Evolutionary conservation across 331 rosid genomes (phyloP).

Genomic region (Malus hybrid): DNA sequence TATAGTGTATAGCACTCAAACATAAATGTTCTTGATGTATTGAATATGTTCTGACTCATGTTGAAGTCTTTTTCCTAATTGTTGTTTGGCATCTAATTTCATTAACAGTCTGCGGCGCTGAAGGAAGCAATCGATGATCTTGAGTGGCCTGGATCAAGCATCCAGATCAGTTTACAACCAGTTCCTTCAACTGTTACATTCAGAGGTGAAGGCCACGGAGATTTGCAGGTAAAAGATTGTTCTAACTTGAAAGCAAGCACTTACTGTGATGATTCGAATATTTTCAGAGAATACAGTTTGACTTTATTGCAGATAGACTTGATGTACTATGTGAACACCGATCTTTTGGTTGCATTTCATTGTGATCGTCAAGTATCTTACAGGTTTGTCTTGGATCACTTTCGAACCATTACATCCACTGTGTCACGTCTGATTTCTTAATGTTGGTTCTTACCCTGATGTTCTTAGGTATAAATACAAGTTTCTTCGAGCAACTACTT

Average conservation of each 20-base stretch:
- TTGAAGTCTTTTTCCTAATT: not conserved
- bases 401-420: not conserved
- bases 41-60: not conserved
- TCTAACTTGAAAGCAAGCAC: slow-evolving; percentile 3
- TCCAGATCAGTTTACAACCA: slow-evolving; percentile 67
- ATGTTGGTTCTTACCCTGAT: slow-evolving; percentile 5
- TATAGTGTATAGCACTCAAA: not conserved
- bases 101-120: slow-evolving; percentile 67
- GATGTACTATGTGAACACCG: slow-evolving; percentile 66
- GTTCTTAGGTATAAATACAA: slow-evolving; percentile 72
- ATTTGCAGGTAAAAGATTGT: slow-evolving; percentile 59
- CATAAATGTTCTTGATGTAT: not conserved
- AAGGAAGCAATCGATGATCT: slow-evolving; percentile 97
- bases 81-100: not conserved
- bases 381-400: slow-evolving; percentile 28
- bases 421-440: not conserved
- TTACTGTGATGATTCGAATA: not conserved
- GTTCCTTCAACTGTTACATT: slow-evolving; percentile 72
- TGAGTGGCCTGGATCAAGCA: slow-evolving; percentile 96
- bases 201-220: slow-evolving; percentile 94
- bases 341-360: slow-evolving; percentile 78
- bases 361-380: slow-evolving; percentile 64
- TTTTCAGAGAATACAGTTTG: not conserved
- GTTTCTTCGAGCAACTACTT: slow-evolving; percentile 78
- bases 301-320: slow-evolving; percentile 61